These are phyloP conservation scores for Oryza glumipatula DNA, from an alignment of 176 grass and related monocot species.

Conservation along the genomic window DNA sequence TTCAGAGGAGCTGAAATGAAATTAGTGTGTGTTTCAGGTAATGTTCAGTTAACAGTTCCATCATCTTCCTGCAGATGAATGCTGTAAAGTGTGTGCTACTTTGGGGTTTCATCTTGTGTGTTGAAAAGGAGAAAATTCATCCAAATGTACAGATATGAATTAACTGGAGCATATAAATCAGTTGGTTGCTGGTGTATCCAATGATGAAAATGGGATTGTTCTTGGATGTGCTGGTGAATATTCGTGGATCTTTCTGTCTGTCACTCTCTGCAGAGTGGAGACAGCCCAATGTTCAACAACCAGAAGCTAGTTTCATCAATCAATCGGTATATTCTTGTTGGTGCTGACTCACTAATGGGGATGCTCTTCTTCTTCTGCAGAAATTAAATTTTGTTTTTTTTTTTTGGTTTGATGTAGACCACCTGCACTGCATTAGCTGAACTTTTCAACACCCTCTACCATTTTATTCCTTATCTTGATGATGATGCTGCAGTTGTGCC, in stretches of 20 bases:
- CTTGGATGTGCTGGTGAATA: conserved; percentile 24
- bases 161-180: neutral
- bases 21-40: neutral
- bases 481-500: neutral
- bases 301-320: neutral
- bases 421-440: neutral
- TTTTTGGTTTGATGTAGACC: neutral
- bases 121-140: too few species aligned
- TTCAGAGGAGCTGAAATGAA: too few species aligned
- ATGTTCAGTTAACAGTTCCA: neutral
- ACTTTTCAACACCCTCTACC: neutral
- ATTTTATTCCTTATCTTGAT: neutral
- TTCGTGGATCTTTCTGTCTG: neutral
- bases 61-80: neutral
- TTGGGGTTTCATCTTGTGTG: too few species aligned
- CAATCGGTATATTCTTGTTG: conserved; percentile 22
- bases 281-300: neutral
- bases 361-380: neutral
- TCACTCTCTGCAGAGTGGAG: neutral
- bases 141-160: neutral
- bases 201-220: conserved; percentile 13
- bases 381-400: neutral
- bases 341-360: conserved; percentile 12
- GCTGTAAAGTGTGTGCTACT: neutral
- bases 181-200: neutral